Evolutionary conservation across 331 rosid species (phyloP).

Genomic region (Stylosanthes scabra): DNA sequence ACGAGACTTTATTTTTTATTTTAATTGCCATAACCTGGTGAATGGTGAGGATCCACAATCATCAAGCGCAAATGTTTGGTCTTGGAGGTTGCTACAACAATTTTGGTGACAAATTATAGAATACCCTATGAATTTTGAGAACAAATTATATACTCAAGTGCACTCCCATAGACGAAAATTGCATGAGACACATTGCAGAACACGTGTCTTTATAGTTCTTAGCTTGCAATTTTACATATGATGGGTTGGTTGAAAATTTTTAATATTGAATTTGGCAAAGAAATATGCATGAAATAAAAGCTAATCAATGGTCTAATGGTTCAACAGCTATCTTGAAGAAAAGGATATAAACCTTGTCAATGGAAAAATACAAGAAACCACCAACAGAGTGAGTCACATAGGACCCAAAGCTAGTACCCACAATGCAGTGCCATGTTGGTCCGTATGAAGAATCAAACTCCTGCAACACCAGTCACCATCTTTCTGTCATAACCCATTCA

Average conservation of each 20-base stretch:
- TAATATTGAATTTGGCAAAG: slow-evolving; percentile 29
- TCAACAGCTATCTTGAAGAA: slow-evolving; percentile 95
- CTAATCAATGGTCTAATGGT: slow-evolving; percentile 69
- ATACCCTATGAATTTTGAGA: slow-evolving; percentile 22
- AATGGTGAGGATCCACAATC: too few species aligned
- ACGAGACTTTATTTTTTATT: too few species aligned
- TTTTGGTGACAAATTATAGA: background rate
- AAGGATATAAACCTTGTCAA: slow-evolving; percentile 95
- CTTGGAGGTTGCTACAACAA: background rate
- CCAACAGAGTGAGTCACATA: slow-evolving; percentile 92
- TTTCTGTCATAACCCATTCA: background rate
- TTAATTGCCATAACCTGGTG: too few species aligned
- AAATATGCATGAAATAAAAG: slow-evolving; percentile 24
- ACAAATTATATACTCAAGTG: slow-evolving; percentile 28
- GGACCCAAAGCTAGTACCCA: slow-evolving; percentile 97
- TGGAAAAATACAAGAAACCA: slow-evolving; percentile 90
- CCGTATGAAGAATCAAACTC: slow-evolving; percentile 90
- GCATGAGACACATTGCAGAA: slow-evolving; percentile 38
- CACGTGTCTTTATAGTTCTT: slow-evolving; percentile 21
- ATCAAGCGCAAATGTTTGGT: background rate
- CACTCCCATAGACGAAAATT: slow-evolving; percentile 13
- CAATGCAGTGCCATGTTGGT: slow-evolving; percentile 99
- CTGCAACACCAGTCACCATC: slow-evolving; percentile 49
- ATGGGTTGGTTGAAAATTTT: slow-evolving; percentile 26
- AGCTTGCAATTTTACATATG: slow-evolving; percentile 40